Evolutionary conservation across 805 yeast genomes (phyloP).

Genomic region (Kodamaea lidongshanica): DNA sequence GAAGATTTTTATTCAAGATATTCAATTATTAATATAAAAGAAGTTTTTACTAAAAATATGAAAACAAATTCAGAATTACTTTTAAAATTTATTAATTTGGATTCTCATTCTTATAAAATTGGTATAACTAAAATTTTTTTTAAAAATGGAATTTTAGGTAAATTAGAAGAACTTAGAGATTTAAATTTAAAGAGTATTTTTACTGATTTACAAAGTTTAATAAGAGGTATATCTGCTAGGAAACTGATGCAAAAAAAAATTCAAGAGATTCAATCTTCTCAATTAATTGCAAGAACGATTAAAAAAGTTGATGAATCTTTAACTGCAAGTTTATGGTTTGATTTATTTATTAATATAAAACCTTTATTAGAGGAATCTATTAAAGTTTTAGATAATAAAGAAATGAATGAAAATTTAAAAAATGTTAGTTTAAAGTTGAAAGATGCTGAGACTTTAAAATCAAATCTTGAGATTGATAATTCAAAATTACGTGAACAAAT

Average conservation of each 20-base stretch:
- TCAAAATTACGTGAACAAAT: slow-evolving; percentile 35
- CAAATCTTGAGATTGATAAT: slow-evolving; percentile 28
- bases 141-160: slow-evolving; percentile 72
- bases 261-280: slow-evolving; percentile 63
- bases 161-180: slow-evolving; percentile 73
- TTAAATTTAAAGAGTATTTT: slow-evolving; percentile 49
- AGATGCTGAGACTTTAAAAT: slow-evolving; percentile 28
- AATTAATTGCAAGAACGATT: slow-evolving; percentile 59
- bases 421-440: slow-evolving; percentile 40
- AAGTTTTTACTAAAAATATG: slow-evolving; percentile 39
- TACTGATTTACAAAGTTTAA: slow-evolving; percentile 55
- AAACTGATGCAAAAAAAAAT: slow-evolving; percentile 40
- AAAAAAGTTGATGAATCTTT: slow-evolving; percentile 42
- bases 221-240: slow-evolving; percentile 63
- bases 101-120: slow-evolving; percentile 52
- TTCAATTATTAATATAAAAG: slow-evolving; percentile 53
- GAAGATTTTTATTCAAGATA: slow-evolving; percentile 74
- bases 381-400: slow-evolving; percentile 52
- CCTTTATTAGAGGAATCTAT: slow-evolving; percentile 67
- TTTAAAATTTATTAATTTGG: slow-evolving; percentile 56
- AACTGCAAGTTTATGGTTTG: slow-evolving; percentile 68
- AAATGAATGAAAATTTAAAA: slow-evolving; percentile 51
- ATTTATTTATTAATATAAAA: slow-evolving; percentile 59
- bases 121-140: slow-evolving; percentile 72
- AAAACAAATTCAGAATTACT: slow-evolving; percentile 68